Evolutionary conservation across 2,329 filamentous ascomycete species (phyloP).

Genomic region (Phialocephala sp.): DNA sequence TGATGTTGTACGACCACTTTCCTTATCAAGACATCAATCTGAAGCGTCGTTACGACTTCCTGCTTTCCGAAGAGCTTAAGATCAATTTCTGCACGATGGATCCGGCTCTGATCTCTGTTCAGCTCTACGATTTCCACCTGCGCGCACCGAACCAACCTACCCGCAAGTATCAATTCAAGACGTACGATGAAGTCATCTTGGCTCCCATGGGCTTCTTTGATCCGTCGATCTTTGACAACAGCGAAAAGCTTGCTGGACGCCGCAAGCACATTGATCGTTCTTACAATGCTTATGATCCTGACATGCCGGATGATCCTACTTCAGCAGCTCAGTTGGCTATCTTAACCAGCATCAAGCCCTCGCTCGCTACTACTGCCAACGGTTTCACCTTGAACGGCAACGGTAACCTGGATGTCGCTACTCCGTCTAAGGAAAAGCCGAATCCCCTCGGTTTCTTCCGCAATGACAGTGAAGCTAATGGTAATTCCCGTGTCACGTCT

Average conservation of each 20-base stretch:
- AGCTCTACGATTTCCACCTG: slow-evolving; percentile 88
- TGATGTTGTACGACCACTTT: slow-evolving; percentile 97
- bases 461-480: slow-evolving; percentile 64
- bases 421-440: slow-evolving; percentile 65
- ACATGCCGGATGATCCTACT: slow-evolving; percentile 83
- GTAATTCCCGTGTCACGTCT: slow-evolving; percentile 78
- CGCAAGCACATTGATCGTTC: slow-evolving; percentile 85
- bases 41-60: slow-evolving; percentile 85
- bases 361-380: slow-evolving; percentile 53
- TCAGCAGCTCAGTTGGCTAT: slow-evolving; percentile 82
- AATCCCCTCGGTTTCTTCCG: slow-evolving; percentile 73
- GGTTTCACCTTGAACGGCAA: slow-evolving; percentile 41
- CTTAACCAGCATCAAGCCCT: slow-evolving; percentile 64
- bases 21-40: slow-evolving; percentile 96
- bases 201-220: slow-evolving; percentile 95
- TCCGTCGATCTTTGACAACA: slow-evolving; percentile 84
- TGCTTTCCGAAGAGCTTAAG: slow-evolving; percentile 95
- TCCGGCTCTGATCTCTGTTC: slow-evolving; percentile 86
- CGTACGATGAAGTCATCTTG: slow-evolving; percentile 95
- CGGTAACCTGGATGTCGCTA: slow-evolving; percentile 57
- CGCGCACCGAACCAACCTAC: slow-evolving; percentile 88
- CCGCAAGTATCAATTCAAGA: slow-evolving; percentile 93
- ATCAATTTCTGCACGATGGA: slow-evolving; percentile 91
- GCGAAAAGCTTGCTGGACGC: slow-evolving; percentile 77
- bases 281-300: slow-evolving; percentile 91